A percentile compares a stretch with the other conserved stretches of the same genome.
Conservation (phyloP, 2,329 filamentous ascomycete species). For the Xylaria sp. region DNA sequence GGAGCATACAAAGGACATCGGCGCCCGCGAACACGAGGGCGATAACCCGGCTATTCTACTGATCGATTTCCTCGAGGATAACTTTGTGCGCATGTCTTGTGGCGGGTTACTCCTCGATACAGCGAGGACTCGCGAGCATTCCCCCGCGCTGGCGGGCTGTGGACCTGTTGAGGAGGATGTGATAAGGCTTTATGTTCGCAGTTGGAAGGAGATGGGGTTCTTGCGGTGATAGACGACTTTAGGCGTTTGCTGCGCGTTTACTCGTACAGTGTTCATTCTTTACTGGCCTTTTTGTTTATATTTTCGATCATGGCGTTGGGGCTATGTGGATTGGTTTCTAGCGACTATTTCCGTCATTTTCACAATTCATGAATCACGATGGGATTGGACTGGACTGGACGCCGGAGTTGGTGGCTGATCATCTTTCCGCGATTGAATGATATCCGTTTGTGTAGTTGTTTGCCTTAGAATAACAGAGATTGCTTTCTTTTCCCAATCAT, state of each 20-base stretch:
- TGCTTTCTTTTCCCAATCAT: too few relatives aligned
- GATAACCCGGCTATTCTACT: constrained; percentile 25
- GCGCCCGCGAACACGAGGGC: not conserved
- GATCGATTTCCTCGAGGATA: constrained; percentile 18
- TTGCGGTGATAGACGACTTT: constrained; percentile 12
- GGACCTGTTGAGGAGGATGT: constrained; percentile 44
- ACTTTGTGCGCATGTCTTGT: constrained; percentile 25
- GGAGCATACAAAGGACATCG: not conserved
- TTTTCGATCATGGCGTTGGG: not conserved
- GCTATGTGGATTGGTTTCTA: not conserved
- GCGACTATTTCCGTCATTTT: too few relatives aligned
- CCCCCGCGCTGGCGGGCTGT: constrained; percentile 40
- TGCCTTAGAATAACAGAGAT: too few relatives aligned
- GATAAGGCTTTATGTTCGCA: constrained; percentile 41
- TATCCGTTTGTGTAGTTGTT: not conserved
- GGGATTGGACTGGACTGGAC: not conserved
- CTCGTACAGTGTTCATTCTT: too few relatives aligned
- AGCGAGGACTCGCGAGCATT: constrained; percentile 44
- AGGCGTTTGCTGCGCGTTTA: not conserved
- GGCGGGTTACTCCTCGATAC: constrained; percentile 34
- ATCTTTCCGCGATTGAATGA: too few relatives aligned
- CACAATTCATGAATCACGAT: not conserved
- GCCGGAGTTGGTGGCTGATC: not conserved
- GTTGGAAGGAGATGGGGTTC: constrained; percentile 35
- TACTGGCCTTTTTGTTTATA: too few relatives aligned